A percentile compares a stretch with the other conserved stretches of the same genome.
Conservation (phyloP, 1,284 basidiomycete genomes). For the Hemileia vastatrix region DNA sequence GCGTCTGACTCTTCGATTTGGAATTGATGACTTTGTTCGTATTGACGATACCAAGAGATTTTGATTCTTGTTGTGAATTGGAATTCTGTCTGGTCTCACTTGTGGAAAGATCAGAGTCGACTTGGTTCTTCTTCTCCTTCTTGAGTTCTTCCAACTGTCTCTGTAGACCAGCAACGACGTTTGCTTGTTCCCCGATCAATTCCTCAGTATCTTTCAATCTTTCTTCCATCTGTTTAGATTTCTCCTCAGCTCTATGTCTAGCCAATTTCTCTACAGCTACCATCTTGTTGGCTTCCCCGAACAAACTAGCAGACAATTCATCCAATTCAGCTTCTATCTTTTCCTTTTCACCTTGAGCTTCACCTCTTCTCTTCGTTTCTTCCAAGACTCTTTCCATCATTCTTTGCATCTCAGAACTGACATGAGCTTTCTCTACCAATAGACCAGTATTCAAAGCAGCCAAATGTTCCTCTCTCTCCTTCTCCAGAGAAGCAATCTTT, state of each 20-base stretch:
- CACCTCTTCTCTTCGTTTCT: constrained; percentile 81
- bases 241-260: constrained; percentile 65
- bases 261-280: constrained; percentile 77
- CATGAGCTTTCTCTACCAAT: constrained; percentile 78
- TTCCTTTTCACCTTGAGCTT: constrained; percentile 64
- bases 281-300: constrained; percentile 79
- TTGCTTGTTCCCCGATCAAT: too few relatives aligned
- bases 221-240: constrained; percentile 67
- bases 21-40: constrained; percentile 5
- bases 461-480: constrained; percentile 64
- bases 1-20: constrained; percentile 1
- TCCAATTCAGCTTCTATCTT: constrained; percentile 72
- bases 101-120: too few relatives aligned
- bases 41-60: constrained; percentile 11
- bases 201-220: constrained; percentile 75
- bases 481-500: constrained; percentile 60
- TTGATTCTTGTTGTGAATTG: not conserved
- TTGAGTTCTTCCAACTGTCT: constrained; percentile 67
- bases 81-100: not conserved
- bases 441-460: constrained; percentile 68
- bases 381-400: constrained; percentile 90
- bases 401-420: constrained; percentile 82
- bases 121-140: constrained; percentile 52
- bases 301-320: constrained; percentile 77
- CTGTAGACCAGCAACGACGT: constrained; percentile 74